These are phyloP conservation scores for Apophysomyces trapeziformis DNA, from an alignment of 371 early-diverging fungal genomes.

Conservation along the genomic window DNA sequence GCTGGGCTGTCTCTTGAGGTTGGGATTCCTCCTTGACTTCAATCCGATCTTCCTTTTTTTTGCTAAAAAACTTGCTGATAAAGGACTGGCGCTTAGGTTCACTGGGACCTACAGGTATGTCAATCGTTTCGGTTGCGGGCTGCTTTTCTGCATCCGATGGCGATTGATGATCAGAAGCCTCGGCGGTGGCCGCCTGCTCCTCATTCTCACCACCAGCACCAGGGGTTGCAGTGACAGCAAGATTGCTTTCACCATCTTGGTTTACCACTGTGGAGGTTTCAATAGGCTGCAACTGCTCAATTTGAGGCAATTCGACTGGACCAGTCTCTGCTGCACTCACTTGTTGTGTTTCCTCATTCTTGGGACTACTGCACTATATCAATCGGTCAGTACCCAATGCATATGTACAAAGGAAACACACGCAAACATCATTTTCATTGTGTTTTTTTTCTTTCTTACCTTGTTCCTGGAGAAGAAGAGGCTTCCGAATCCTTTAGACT, in stretches of 20 bases:
- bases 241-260: not conserved
- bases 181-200: not conserved
- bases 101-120: slow-evolving; percentile 32
- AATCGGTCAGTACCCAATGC: not conserved
- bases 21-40: slow-evolving; percentile 12
- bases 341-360: slow-evolving; percentile 13
- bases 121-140: not conserved
- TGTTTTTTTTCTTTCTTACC: slow-evolving; percentile 8
- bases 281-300: slow-evolving; percentile 16
- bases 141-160: not conserved
- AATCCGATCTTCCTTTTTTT: slow-evolving; percentile 25
- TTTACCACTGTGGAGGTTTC: slow-evolving; percentile 8
- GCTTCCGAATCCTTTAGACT: slow-evolving; percentile 21
- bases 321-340: slow-evolving; percentile 6
- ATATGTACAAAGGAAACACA: not conserved
- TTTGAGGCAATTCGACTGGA: slow-evolving; percentile 22
- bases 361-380: slow-evolving; percentile 1
- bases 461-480: slow-evolving; percentile 20
- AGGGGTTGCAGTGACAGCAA: not conserved
- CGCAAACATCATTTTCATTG: no score
- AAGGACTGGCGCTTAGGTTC: slow-evolving; percentile 44
- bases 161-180: not conserved
- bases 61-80: slow-evolving; percentile 26
- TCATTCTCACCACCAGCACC: slow-evolving; percentile 8
- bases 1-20: not conserved